Conservation (phyloP, 169 alveolate species). For the Plasmodium vinckei region DNA sequence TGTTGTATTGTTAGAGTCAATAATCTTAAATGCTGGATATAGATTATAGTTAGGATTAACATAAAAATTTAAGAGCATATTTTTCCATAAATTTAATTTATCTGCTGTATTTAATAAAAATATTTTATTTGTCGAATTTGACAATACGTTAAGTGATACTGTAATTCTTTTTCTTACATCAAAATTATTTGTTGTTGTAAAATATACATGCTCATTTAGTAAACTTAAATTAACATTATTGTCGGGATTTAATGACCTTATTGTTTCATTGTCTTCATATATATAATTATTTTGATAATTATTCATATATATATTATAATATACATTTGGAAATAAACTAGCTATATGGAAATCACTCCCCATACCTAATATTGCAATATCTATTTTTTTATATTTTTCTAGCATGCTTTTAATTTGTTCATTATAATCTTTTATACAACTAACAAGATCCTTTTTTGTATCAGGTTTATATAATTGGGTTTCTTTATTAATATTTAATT, state of each 20-base stretch:
- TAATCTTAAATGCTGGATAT: constrained; percentile 59
- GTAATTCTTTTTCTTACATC: constrained; percentile 80
- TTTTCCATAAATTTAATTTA: constrained; percentile 79
- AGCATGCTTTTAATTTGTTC: constrained; percentile 41
- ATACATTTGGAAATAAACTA: constrained; percentile 46
- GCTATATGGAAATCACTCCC: constrained; percentile 71
- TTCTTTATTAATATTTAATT: constrained; percentile 44
- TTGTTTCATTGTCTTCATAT: constrained; percentile 33
- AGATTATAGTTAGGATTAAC: constrained; percentile 36
- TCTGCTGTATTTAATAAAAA: constrained; percentile 77
- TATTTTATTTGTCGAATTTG: constrained; percentile 78
- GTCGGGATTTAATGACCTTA: neutral
- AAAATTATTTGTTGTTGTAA: constrained; percentile 76
- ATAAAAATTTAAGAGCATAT: constrained; percentile 44
- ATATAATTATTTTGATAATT: constrained; percentile 59
- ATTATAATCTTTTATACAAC: constrained; percentile 55
- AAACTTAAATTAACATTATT: constrained; percentile 36
- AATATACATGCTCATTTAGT: constrained; percentile 61
- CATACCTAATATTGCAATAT: constrained; percentile 71
- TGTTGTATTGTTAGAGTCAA: constrained; percentile 33
- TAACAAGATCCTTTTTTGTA: constrained; percentile 31
- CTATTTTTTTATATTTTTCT: constrained; percentile 40
- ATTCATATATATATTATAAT: constrained; percentile 45
- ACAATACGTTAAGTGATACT: constrained; percentile 75
- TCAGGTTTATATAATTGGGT: constrained; percentile 54